Conservation (phyloP, 1,284 basidiomycete species). For the Sporisorium scitamineum region DNA sequence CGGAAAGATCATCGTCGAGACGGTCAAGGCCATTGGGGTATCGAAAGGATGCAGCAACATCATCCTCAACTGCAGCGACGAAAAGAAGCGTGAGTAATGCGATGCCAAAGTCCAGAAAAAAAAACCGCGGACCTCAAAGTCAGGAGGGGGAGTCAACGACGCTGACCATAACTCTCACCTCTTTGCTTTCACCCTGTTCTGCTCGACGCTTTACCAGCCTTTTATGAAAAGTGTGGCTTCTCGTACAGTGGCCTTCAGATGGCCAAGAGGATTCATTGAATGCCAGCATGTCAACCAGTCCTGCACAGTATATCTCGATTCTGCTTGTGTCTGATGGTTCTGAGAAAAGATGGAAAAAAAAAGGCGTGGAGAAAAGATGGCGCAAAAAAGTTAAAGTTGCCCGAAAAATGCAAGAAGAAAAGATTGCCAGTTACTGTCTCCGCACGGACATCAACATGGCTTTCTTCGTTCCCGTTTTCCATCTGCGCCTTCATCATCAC, state of each 20-base stretch:
- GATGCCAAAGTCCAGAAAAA: not conserved
- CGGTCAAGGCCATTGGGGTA: constrained; percentile 81
- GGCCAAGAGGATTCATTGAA: constrained; percentile 49
- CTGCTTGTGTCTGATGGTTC: not conserved
- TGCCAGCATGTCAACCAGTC: not conserved
- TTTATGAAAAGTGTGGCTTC: constrained; percentile 93
- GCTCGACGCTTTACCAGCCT: constrained; percentile 74
- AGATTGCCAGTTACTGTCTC: not conserved
- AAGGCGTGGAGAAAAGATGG: constrained; percentile 6
- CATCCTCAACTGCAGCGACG: constrained; percentile 91
- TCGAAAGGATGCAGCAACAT: constrained; percentile 88
- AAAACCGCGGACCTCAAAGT: not conserved
- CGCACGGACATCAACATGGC: not conserved
- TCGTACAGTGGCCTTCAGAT: constrained; percentile 61
- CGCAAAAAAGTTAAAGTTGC: constrained; percentile 2
- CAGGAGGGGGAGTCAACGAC: not conserved
- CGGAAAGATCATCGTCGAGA: constrained; percentile 86
- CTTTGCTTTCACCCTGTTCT: not conserved
- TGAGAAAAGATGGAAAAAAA: constrained; percentile 1
- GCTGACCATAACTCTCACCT: not conserved
- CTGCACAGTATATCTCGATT: not conserved
- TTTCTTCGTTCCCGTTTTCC: not conserved
- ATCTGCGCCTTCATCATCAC: constrained; percentile 5
- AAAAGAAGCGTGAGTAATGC: constrained; percentile 82
- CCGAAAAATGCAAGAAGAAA: not conserved